Conservation (phyloP, 148 eudicot species). For the Cornus controversa region DNA sequence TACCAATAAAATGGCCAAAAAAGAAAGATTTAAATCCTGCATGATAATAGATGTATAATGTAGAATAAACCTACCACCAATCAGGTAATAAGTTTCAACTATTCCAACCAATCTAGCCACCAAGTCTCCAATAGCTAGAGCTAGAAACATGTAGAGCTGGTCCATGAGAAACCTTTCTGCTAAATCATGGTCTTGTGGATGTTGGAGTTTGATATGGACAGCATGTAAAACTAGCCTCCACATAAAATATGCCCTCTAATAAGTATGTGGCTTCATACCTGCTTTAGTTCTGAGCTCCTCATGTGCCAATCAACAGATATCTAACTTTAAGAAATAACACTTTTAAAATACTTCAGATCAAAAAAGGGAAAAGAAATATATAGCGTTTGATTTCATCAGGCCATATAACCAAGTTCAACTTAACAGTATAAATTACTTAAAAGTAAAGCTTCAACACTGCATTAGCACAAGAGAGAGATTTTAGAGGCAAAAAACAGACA, state of each 20-base stretch:
- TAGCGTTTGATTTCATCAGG: not conserved
- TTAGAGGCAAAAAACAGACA: no score
- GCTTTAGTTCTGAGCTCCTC: not conserved
- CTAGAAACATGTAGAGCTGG: not conserved
- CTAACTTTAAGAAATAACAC: not conserved
- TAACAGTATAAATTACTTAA: no score
- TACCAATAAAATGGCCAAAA: no score
- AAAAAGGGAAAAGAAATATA: not conserved
- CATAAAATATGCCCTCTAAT: not conserved
- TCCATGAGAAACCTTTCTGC: not conserved
- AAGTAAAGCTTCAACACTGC: no score
- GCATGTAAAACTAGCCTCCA: not conserved
- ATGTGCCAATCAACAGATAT: not conserved
- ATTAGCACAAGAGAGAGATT: no score
- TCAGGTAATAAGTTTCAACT: not conserved
- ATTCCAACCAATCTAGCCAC: not conserved
- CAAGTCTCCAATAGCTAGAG: slow-evolving; percentile 7
- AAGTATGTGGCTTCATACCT: not conserved
- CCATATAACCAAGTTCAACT: not conserved
- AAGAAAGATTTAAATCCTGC: no score
- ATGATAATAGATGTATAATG: not conserved
- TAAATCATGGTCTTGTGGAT: not conserved
- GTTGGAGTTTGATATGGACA: not conserved
- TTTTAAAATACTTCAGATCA: not conserved
- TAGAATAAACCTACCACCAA: slow-evolving; percentile 9